Evolutionary conservation across 352 stramenopile genomes (phyloP), one percentile per base, ranked within the genome.

Genomic region (Phytophthora meadii): DNA sequence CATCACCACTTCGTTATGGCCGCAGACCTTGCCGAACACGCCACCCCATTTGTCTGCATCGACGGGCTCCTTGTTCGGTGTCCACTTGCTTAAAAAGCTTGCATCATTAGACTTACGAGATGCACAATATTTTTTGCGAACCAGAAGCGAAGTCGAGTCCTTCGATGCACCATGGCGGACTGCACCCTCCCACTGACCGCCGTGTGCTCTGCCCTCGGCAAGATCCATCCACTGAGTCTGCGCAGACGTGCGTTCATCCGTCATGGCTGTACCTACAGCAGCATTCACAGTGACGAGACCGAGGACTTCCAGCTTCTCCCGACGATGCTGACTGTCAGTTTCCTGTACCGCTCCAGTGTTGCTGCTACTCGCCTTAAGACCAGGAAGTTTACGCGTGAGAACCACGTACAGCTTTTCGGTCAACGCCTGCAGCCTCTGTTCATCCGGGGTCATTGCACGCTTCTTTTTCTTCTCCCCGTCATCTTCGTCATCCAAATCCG

Each of bases 1-100:
- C 79, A 97, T 81, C 27, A 95, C 88, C 12, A 97, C 87, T 72
- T 97, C 90, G 72, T 97, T 97, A 72, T 97, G 90, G 11, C 82
- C 88, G 53, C 90, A 97, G 5, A 75, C 76, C 50, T 97, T 97
- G 47, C 90, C 90, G 48, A 81, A 97, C 25, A 56, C 72, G 24
- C 90, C 90, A 41, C 90, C 90, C 90, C 90, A 97, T 46, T 80
- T 76, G 34, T 79, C 84, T 25, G 65, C 30, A 58, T 96, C 90
- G 5, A 72, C 65, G 12, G 88, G 84, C 37, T 91, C 69, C 37
- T 82, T 77, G 63, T 97, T 96, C 1, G 90, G 88, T 12, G 57
- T 52, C 89, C 89, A 97, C 39, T 79, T 60, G 53, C 54, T 60
- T 27, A 89, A 62, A 30, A 73, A 66, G 2, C 27, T 61, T 3